These are phyloP conservation scores for Sungouiozyma ichnusensis DNA, from an alignment of 805 yeast genomes.

Conservation along the genomic window DNA sequence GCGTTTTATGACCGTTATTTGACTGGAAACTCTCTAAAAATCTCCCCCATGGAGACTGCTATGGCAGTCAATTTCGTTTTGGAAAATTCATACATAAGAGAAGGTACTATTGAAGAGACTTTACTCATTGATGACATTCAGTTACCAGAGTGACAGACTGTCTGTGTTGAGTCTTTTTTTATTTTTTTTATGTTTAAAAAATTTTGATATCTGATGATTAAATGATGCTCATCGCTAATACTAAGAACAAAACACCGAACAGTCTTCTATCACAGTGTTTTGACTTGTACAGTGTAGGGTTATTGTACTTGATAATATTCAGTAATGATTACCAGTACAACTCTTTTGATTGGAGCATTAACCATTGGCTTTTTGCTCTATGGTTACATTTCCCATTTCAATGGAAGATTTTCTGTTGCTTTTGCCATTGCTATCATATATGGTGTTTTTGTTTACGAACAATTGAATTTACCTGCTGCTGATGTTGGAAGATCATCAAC, in stretches of 20 bases:
- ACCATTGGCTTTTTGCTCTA: background rate
- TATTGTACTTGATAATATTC: too few species aligned
- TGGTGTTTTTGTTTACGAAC: constrained; percentile 16
- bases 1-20: constrained; percentile 9
- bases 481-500: too few species aligned
- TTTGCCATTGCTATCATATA: constrained; percentile 21
- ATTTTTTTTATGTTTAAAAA: too few species aligned
- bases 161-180: background rate
- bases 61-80: constrained; percentile 11
- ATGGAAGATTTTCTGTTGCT: constrained; percentile 31
- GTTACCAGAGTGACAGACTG: background rate
- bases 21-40: constrained; percentile 1
- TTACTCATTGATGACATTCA: constrained; percentile 10
- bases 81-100: constrained; percentile 15
- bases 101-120: constrained; percentile 15
- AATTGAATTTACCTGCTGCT: background rate
- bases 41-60: constrained; percentile 6
- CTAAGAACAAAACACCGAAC: background rate
- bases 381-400: constrained; percentile 11
- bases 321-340: background rate
- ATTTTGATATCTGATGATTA: background rate
- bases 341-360: background rate
- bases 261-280: too few species aligned
- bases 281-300: too few species aligned
- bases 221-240: background rate